Evolutionary conservation across 768 basidiomycete species (phyloP).

Genomic region (Sporobolomyces pararoseus): DNA sequence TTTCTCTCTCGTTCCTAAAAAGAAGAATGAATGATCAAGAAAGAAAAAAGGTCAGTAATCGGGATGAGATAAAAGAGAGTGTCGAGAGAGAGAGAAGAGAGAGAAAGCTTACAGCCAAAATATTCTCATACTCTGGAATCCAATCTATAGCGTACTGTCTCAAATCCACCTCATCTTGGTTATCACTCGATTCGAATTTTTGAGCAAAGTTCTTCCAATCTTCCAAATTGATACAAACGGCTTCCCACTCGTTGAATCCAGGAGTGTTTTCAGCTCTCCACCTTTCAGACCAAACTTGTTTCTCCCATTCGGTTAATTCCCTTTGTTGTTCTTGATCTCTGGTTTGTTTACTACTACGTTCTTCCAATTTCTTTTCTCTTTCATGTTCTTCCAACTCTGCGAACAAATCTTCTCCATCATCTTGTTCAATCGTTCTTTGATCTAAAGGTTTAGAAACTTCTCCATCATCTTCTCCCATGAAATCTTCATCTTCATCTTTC

Average conservation of each 20-base stretch:
- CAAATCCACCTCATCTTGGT: constrained; percentile 75
- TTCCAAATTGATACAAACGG: constrained; percentile 73
- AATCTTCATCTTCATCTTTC: constrained; percentile 13
- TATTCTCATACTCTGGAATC: constrained; percentile 66
- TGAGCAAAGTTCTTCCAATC: constrained; percentile 82
- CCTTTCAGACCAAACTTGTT: constrained; percentile 39
- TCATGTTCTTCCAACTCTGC: constrained; percentile 40
- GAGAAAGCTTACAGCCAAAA: constrained; percentile 5
- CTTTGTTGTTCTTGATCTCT: not conserved
- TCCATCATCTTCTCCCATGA: constrained; percentile 18
- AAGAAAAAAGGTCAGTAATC: not conserved
- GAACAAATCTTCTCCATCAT: constrained; percentile 43
- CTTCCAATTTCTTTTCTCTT: not conserved
- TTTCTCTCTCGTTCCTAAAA: constrained; percentile 43
- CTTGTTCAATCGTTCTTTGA: constrained; percentile 13
- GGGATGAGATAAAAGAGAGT: not conserved
- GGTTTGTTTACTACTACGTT: not conserved
- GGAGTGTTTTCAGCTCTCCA: constrained; percentile 43
- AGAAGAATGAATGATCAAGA: no score
- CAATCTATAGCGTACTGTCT: constrained; percentile 64
- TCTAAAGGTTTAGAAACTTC: not conserved
- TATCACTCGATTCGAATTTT: constrained; percentile 68
- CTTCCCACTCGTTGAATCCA: constrained; percentile 84
- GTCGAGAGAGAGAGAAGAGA: constrained; percentile 56
- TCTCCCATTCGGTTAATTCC: constrained; percentile 42